Percentiles rank a stretch among this genome's conserved stretches.
These are phyloP conservation scores for Eucalyptus globulus DNA, from an alignment of 345 rosid genomes.

Conservation along the genomic window DNA sequence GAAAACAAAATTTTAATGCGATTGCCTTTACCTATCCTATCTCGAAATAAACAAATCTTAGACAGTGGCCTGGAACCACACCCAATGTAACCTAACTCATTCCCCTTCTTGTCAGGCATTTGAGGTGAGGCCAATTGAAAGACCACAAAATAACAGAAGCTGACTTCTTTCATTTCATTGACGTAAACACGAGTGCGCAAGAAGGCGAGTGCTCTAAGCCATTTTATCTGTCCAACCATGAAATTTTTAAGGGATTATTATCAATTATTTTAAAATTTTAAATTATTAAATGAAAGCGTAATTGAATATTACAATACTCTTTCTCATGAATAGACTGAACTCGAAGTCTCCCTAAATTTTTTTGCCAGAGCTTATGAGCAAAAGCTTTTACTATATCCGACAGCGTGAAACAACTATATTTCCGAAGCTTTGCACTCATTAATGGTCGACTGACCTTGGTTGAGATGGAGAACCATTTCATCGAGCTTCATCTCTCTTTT, in stretches of 20 bases:
- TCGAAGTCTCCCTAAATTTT: no score
- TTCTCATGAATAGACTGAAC: background rate
- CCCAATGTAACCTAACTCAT: background rate
- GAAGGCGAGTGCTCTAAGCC: background rate
- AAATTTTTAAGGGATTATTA: background rate
- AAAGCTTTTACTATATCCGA: background rate
- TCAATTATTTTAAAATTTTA: no score
- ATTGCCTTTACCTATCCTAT: background rate
- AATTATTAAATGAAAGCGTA: no score
- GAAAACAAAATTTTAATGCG: background rate
- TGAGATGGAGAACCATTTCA: background rate
- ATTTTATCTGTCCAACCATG: background rate
- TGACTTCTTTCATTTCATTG: background rate
- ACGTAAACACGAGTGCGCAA: background rate
- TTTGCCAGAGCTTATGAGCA: background rate
- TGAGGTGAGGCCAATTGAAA: background rate
- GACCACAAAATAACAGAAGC: background rate
- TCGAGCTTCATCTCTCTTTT: background rate
- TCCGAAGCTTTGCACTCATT: background rate
- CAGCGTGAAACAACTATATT: background rate
- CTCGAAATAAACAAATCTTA: background rate
- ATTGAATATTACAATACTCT: background rate
- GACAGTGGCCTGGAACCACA: background rate
- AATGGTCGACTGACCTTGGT: background rate
- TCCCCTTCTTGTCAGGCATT: background rate